These are phyloP conservation scores for Draba incana DNA, from an alignment of 345 rosid genomes.

Conservation along the genomic window DNA sequence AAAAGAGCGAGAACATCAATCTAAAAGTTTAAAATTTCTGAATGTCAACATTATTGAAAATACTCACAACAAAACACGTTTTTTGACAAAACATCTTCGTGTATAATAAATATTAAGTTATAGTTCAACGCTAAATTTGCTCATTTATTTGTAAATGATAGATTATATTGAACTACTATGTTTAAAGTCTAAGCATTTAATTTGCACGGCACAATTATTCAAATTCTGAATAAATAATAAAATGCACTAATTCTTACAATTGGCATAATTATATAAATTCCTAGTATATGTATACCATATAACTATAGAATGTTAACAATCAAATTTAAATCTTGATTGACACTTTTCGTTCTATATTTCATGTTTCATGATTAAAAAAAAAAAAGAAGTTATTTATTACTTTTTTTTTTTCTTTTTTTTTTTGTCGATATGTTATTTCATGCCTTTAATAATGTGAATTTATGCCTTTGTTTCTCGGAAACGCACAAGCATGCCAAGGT, in stretches of 20 bases:
- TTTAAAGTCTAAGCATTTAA: constrained; percentile 29
- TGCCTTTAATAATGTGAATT: too few relatives aligned
- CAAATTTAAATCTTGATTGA: too few relatives aligned
- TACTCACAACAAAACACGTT: constrained; percentile 34
- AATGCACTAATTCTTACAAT: neutral
- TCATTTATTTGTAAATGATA: constrained; percentile 31
- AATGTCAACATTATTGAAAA: constrained; percentile 7
- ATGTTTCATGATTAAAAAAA: too few relatives aligned
- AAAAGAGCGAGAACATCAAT: too few relatives aligned
- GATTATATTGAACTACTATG: constrained; percentile 17
- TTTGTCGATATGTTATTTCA: too few relatives aligned
- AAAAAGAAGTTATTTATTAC: too few relatives aligned
- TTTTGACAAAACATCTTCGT: neutral
- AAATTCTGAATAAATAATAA: neutral
- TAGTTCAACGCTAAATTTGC: constrained; percentile 22
- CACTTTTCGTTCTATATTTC: too few relatives aligned
- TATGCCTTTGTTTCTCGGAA: constrained; percentile 18
- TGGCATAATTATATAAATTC: neutral
- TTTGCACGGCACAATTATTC: constrained; percentile 30
- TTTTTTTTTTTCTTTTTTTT: too few relatives aligned
- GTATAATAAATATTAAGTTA: neutral
- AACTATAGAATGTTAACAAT: too few relatives aligned
- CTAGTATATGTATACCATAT: neutral
- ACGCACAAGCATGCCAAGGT: constrained; percentile 24
- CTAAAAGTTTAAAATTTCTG: too few relatives aligned